phyloP scores from a whole-genome alignment of 805 yeast genomes.

The Nematodospora valgi region DNA sequence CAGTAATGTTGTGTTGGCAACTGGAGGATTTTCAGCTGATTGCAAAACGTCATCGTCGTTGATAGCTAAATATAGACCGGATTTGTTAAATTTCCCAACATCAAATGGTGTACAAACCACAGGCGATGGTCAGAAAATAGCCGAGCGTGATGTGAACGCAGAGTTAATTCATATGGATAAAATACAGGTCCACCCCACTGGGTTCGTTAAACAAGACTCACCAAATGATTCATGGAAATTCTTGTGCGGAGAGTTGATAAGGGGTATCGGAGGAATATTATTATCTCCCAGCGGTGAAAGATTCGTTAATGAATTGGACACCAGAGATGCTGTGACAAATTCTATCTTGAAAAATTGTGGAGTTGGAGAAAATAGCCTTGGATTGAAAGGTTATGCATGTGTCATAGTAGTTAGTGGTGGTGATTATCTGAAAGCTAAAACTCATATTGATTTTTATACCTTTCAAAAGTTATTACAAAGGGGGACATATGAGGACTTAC shows the following conservation, averaged over 20 bases:
- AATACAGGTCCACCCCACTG: constrained; percentile 62
- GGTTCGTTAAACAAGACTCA: constrained; percentile 45
- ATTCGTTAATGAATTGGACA: constrained; percentile 51
- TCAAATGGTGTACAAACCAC: constrained; percentile 55
- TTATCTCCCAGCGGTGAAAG: constrained; percentile 46
- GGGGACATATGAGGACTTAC: constrained; percentile 20
- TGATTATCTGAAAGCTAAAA: constrained; percentile 42
- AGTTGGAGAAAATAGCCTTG: constrained; percentile 10
- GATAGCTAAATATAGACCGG: constrained; percentile 44
- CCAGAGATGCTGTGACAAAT: constrained; percentile 51
- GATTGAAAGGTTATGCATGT: constrained; percentile 11
- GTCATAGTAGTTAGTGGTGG: constrained; percentile 36
- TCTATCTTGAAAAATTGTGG: constrained; percentile 31
- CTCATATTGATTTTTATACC: constrained; percentile 51
- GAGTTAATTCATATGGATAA: constrained; percentile 55
- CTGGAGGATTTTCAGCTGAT: constrained; percentile 57
- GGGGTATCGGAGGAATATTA: constrained; percentile 59
- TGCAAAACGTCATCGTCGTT: constrained; percentile 22
- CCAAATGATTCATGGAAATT: constrained; percentile 46
- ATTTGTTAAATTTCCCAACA: constrained; percentile 44
- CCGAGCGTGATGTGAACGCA: constrained; percentile 43
- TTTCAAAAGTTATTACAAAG: constrained; percentile 22
- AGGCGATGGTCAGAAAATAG: constrained; percentile 57
- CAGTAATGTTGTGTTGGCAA: constrained; percentile 45
- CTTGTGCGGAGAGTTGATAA: constrained; percentile 56